Base-by-base conservation (phyloP, 140 eudicot species). In the Flaveria floridana region DNA sequence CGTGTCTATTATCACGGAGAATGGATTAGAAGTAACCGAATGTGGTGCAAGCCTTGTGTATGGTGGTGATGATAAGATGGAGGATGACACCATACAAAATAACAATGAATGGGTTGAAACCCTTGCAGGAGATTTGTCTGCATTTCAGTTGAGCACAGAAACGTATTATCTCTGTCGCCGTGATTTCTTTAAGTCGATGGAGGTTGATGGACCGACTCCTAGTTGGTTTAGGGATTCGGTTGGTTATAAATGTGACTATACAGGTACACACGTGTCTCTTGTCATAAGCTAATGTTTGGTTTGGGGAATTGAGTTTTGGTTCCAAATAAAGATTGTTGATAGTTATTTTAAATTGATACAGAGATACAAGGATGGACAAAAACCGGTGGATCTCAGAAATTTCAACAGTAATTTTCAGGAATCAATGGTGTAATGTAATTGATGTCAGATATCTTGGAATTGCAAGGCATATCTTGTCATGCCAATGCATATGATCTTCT, bases 31-130 rank as follows among this genome's bases (percentile, higher is more conserved):
- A 15, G 61, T 66, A 66, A 4, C 3, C 0, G 75, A 10, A 20
- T 79, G 83, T 67, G 79, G 83, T 66, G 83, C 63, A 55, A 73
- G 65, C 71, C 71, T 79, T 56, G 79, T 73, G 65, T 79, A 79
- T 20, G 28, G 50, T 21, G 56, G 21, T 64, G 71, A 73, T 7
- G 79, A 78, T 53, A 26, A 39, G 15, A 23, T 34, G 66, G 72
- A 28, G 14, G 37, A 70, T 13, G 78, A 5, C 30, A 21, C 47
- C 14, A 21, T 19, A 71, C 57, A 16, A 52, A 63, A 52, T 78
- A 25, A 34, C 37, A 63, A 7, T 16, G 56, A 46, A 71, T 69
- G 76, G 76, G 58, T 16, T 20, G 52, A 75, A 65, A 65, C 20
- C 50, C 48, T 69, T 69, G 71, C 25, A 3, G 81, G 59, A 10